Conservation (phyloP, 2,329 filamentous ascomycete species). For the Hypoxylon sp. region DNA sequence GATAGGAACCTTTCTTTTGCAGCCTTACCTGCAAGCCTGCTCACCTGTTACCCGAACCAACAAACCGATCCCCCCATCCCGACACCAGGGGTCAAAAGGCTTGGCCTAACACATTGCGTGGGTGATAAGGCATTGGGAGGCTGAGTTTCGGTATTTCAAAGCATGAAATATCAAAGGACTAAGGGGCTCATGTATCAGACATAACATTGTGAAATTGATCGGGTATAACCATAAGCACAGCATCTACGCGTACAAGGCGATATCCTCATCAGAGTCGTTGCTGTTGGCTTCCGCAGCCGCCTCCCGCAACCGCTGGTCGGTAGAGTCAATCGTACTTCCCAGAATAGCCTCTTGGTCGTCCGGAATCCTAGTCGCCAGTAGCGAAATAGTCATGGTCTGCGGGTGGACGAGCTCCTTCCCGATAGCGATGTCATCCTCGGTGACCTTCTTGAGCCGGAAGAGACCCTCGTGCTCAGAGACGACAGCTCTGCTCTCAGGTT, state of each 20-base stretch:
- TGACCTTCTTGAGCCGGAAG: constrained; percentile 6
- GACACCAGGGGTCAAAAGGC: not conserved
- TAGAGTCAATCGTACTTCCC: not conserved
- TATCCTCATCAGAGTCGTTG: constrained; percentile 4
- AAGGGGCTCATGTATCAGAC: too few species aligned
- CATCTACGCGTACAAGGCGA: constrained; percentile 12
- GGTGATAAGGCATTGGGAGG: too few species aligned
- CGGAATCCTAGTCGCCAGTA: constrained; percentile 8
- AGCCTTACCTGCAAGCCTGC: too few species aligned
- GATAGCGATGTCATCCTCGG: constrained; percentile 11
- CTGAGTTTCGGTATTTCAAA: not conserved
- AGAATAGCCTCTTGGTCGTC: constrained; percentile 11
- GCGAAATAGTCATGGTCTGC: constrained; percentile 8
- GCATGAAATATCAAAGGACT: not conserved
- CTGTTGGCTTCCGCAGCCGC: not conserved
- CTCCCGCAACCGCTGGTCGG: constrained; percentile 3
- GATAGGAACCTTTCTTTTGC: too few species aligned
- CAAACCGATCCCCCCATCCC: not conserved
- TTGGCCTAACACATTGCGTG: not conserved
- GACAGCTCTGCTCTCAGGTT: not conserved
- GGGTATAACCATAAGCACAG: not conserved
- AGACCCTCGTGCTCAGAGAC: not conserved
- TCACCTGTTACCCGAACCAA: too few species aligned
- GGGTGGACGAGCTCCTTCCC: constrained; percentile 5
- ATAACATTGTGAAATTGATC: not conserved